Percentiles rank a stretch among this genome's conserved stretches.
Conservation (phyloP, 1,139 yeast species). For the Pichia cactophila region DNA sequence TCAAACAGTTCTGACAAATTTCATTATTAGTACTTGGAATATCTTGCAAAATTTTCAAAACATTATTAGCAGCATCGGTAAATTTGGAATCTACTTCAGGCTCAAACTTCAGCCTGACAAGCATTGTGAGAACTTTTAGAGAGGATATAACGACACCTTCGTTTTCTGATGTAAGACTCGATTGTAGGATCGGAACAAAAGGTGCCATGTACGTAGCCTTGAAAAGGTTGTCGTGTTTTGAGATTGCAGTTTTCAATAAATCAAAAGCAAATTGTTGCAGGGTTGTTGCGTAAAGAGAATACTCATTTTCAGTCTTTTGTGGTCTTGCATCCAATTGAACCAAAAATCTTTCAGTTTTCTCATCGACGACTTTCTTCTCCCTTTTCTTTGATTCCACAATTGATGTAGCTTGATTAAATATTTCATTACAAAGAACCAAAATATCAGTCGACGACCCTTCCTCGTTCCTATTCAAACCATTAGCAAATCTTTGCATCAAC, state of each 20-base stretch:
- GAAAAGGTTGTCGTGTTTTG: slow-evolving; percentile 50
- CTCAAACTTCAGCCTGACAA: slow-evolving; percentile 57
- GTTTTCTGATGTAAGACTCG: slow-evolving; percentile 52
- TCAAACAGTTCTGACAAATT: slow-evolving; percentile 74
- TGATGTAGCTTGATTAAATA: slow-evolving; percentile 49
- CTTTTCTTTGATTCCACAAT: slow-evolving; percentile 25
- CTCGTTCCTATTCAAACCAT: slow-evolving; percentile 70
- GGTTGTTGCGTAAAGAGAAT: slow-evolving; percentile 44
- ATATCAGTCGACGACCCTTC: slow-evolving; percentile 53
- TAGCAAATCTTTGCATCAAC: slow-evolving; percentile 62
- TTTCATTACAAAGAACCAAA: slow-evolving; percentile 65
- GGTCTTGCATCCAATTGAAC: slow-evolving; percentile 60
- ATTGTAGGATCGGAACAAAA: slow-evolving; percentile 66
- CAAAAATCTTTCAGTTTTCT: slow-evolving; percentile 45
- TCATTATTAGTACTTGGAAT: slow-evolving; percentile 75
- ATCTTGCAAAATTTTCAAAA: slow-evolving; percentile 61
- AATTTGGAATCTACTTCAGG: slow-evolving; percentile 47
- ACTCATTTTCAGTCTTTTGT: slow-evolving; percentile 44
- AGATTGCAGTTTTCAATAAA: slow-evolving; percentile 62
- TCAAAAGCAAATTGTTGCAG: slow-evolving; percentile 77
- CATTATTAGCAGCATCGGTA: slow-evolving; percentile 53
- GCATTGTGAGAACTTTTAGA: slow-evolving; percentile 52
- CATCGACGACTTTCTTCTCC: slow-evolving; percentile 25
- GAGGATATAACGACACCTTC: slow-evolving; percentile 71
- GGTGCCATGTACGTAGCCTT: slow-evolving; percentile 58